Evolutionary conservation across 768 basidiomycete species (phyloP).

Genomic region (Gloeopeniophorella convolvens): DNA sequence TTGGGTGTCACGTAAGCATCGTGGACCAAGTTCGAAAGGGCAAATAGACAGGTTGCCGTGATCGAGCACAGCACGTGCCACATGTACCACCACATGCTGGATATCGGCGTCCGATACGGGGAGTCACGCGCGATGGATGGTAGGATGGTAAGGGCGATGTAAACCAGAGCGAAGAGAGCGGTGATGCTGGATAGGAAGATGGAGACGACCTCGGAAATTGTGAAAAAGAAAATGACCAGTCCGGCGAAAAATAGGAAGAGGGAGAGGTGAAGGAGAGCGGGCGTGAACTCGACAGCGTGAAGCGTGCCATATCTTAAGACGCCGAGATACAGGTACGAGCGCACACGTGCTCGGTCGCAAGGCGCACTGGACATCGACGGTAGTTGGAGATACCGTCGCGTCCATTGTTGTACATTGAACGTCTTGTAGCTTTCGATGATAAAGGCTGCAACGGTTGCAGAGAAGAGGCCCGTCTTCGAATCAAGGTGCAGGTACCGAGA

Average conservation of each 20-base stretch:
- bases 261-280: slow-evolving; percentile 11
- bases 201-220: background rate
- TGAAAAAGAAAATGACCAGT: slow-evolving; percentile 2
- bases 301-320: background rate
- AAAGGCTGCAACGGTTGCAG: slow-evolving; percentile 20
- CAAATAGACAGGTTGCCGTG: background rate
- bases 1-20: too few relatives aligned
- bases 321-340: slow-evolving; percentile 13
- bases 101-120: slow-evolving; percentile 13
- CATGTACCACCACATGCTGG: background rate
- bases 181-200: background rate
- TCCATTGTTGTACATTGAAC: slow-evolving; percentile 13
- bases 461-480: slow-evolving; percentile 24
- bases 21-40: too few relatives aligned
- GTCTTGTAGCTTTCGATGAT: slow-evolving; percentile 17
- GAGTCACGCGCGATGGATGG: background rate
- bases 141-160: slow-evolving; percentile 1
- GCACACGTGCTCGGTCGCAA: slow-evolving; percentile 2
- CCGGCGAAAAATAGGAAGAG: slow-evolving; percentile 16
- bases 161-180: background rate
- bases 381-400: slow-evolving; percentile 6
- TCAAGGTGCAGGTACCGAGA: too few relatives aligned
- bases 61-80: background rate
- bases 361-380: background rate
- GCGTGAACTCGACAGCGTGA: slow-evolving; percentile 1